These are phyloP conservation scores for Leccinum rimulosum DNA, from an alignment of 768 basidiomycete species.

Conservation along the genomic window DNA sequence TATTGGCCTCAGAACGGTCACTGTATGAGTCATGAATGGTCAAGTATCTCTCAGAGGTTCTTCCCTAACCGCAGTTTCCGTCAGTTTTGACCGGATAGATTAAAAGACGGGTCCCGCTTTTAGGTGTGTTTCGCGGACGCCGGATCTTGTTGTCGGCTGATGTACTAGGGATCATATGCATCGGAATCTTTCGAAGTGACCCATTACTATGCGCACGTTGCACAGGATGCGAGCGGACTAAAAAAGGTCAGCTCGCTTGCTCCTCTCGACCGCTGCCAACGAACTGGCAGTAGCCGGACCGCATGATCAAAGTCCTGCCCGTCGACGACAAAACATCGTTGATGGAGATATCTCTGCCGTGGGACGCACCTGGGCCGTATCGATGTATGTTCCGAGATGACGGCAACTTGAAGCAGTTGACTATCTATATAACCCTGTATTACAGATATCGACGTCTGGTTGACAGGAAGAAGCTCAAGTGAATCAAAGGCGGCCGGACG, in stretches of 20 bases:
- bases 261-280: too few species aligned
- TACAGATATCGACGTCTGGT: slow-evolving; percentile 17
- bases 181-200: slow-evolving; percentile 25
- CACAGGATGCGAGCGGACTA: slow-evolving; percentile 28
- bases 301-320: too few species aligned
- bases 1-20: slow-evolving; percentile 7
- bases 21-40: slow-evolving; percentile 1
- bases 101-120: slow-evolving; percentile 22
- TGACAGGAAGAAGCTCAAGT: slow-evolving; percentile 22
- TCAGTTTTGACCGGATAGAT: slow-evolving; percentile 21
- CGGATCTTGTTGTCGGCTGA: not conserved
- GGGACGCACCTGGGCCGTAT: slow-evolving; percentile 16
- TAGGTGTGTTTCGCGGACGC: slow-evolving; percentile 6
- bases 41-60: not conserved
- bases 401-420: slow-evolving; percentile 19
- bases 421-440: slow-evolving; percentile 9
- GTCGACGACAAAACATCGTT: slow-evolving; percentile 17
- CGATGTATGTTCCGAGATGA: slow-evolving; percentile 32
- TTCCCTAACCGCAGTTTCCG: slow-evolving; percentile 12
- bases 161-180: not conserved
- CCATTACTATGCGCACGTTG: slow-evolving; percentile 26
- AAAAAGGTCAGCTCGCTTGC: slow-evolving; percentile 19
- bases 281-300: too few species aligned
- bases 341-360: slow-evolving; percentile 23
- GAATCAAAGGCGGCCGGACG: slow-evolving; percentile 11